Base-by-base conservation (phyloP, 1,284 basidiomycete species). In the Ceratobasidium sp. region DNA sequence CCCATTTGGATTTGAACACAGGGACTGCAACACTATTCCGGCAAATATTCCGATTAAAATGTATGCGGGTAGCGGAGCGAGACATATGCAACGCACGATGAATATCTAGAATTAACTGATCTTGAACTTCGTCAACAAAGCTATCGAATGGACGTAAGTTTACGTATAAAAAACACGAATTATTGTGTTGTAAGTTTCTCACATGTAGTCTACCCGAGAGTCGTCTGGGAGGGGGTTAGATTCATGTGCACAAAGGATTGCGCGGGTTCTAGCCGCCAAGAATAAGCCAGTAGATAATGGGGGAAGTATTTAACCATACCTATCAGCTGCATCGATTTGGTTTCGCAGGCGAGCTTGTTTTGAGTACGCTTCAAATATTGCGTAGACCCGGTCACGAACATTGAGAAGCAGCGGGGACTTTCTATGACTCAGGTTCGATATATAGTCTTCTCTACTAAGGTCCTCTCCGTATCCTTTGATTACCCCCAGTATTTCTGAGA, bases 71-170 rank as follows among this genome's bases (percentile, higher is more conserved):
- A n/a, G 18, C 18, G 18, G 18, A 77, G 28, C 26, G 70, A 69
- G n/a, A 42, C 28, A 26, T 58, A 56, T 15, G 51, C 10, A 12
- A 82, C 88, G 39, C 82, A 93, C 92, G 83, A 6, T 90, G 85
- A 0, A 89, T 86, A 81, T 94, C 93, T 39, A 93, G 89, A 13
- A 94, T 84, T 0, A 93, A 84, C 78, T 92, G 92, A 79, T 94
- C 93, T 82, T 94, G 92, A 0, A 88, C 90, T 83, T 94, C 93
- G 75, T 94, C 93, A 0, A 94, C 87, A 82, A 92, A 94, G 20
- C 92, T 92, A 64, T 51, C 33, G 26, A 42, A 26, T n/a, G 53
- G 5, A 44, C 3, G 63, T 81, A 33, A 33, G 33, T 33, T n/a
- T n/a, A n/a, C n/a, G n/a, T n/a, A n/a, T n/a, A n/a, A n/a, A n/a